Conservation (phyloP, 495 filamentous ascomycete species). For the Neurospora sp. region DNA sequence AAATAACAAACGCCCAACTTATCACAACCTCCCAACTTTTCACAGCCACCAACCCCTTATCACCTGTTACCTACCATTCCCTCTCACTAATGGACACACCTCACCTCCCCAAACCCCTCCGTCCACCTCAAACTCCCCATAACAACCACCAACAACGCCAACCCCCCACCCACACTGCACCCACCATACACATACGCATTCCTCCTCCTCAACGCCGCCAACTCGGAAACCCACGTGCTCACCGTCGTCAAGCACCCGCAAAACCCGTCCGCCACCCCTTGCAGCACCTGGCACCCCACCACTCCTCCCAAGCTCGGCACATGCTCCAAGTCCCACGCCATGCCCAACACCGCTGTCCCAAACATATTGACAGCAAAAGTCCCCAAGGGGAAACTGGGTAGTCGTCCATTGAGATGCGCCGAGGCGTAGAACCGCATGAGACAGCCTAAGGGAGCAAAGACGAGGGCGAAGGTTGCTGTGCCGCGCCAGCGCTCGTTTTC, state of each 20-base stretch:
- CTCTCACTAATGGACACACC: slow-evolving; percentile 28
- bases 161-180: slow-evolving; percentile 51
- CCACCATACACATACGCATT: slow-evolving; percentile 73
- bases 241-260: slow-evolving; percentile 86
- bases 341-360: slow-evolving; percentile 54
- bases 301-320: slow-evolving; percentile 33
- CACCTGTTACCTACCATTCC: not conserved
- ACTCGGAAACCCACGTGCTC: slow-evolving; percentile 83
- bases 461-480: slow-evolving; percentile 61
- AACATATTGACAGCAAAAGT: slow-evolving; percentile 79
- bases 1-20: not conserved
- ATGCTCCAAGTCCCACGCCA: slow-evolving; percentile 69
- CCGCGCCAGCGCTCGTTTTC: slow-evolving; percentile 73
- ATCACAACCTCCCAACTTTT: not conserved
- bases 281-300: slow-evolving; percentile 69
- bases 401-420: slow-evolving; percentile 53
- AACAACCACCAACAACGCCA: slow-evolving; percentile 60
- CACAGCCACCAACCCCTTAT: not conserved
- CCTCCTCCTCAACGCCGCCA: slow-evolving; percentile 53
- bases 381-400: slow-evolving; percentile 69
- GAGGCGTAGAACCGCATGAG: slow-evolving; percentile 64
- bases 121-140: slow-evolving; percentile 78
- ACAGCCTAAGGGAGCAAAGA: slow-evolving; percentile 80
- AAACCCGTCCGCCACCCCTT: slow-evolving; percentile 82
- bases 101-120: slow-evolving; percentile 44